phyloP scores from a whole-genome alignment of 768 basidiomycete genomes.

The Leccinellum albellum region DNA sequence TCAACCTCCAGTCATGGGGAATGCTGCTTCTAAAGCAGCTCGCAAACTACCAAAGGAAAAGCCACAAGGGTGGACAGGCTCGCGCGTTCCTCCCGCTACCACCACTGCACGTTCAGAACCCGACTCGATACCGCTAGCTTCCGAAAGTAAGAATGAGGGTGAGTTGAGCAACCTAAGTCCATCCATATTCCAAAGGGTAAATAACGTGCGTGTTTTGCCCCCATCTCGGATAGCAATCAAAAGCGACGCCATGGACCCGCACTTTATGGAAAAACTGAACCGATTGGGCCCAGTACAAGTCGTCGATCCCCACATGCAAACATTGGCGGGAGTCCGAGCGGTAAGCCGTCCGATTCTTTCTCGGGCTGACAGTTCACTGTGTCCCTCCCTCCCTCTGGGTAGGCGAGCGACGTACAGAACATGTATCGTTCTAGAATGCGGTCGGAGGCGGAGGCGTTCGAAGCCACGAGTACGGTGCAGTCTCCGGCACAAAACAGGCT shows the following conservation, averaged over 20 bases:
- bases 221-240: conserved; percentile 47
- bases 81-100: conserved; percentile 22
- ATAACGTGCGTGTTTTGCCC: not conserved
- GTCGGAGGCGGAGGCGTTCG: conserved; percentile 53
- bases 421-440: conserved; percentile 52
- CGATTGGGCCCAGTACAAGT: conserved; percentile 67
- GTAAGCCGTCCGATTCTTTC: conserved; percentile 34
- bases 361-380: not conserved
- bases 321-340: conserved; percentile 33
- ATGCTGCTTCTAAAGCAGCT: conserved; percentile 54
- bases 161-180: conserved; percentile 14
- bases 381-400: not conserved
- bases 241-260: conserved; percentile 65
- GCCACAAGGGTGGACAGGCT: conserved; percentile 44
- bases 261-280: conserved; percentile 63
- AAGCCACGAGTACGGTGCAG: conserved; percentile 12
- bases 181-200: not conserved
- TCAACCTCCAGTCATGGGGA: conserved; percentile 46
- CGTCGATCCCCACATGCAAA: conserved; percentile 61
- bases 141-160: conserved; percentile 53
- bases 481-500: conserved; percentile 49
- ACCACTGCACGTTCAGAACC: conserved; percentile 10
- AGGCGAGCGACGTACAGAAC: conserved; percentile 32
- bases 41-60: conserved; percentile 52
- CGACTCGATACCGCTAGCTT: conserved; percentile 37